Percentiles rank a stretch among this genome's conserved stretches.
phyloP scores from a whole-genome alignment of 2,329 filamentous ascomycete genomes.

The Clonostachys sp. region DNA sequence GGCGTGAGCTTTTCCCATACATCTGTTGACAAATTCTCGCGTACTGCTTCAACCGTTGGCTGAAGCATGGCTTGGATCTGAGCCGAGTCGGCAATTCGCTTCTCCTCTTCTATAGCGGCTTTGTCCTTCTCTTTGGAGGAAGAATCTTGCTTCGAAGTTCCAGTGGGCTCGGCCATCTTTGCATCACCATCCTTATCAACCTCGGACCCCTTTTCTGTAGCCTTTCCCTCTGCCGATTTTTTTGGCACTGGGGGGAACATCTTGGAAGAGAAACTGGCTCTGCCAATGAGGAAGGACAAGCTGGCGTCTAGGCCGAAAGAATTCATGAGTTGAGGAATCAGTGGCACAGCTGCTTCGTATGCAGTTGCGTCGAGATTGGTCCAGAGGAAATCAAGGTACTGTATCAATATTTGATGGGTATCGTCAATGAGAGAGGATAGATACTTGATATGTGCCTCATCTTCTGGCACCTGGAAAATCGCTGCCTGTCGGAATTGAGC shows the following conservation, averaged over 20 bases:
- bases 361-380: constrained; percentile 71
- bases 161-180: constrained; percentile 34
- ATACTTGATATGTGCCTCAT: constrained; percentile 80
- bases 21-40: constrained; percentile 59
- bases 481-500: constrained; percentile 88
- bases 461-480: constrained; percentile 67
- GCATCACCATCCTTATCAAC: constrained; percentile 53
- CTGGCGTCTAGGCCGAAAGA: constrained; percentile 77
- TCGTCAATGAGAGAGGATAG: constrained; percentile 87
- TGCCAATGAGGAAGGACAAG: constrained; percentile 80
- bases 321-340: constrained; percentile 66
- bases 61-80: constrained; percentile 45
- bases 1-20: constrained; percentile 69
- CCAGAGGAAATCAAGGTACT: constrained; percentile 86
- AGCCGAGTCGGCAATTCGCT: constrained; percentile 27
- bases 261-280: constrained; percentile 66
- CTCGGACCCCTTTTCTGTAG: constrained; percentile 8
- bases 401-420: constrained; percentile 76
- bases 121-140: not conserved
- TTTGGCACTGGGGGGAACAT: constrained; percentile 31
- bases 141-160: constrained; percentile 9
- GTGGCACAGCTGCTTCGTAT: constrained; percentile 76
- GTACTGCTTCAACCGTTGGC: constrained; percentile 67
- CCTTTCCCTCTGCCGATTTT: constrained; percentile 17
- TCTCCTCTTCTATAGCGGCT: constrained; percentile 1